Percentiles rank a stretch among this genome's conserved stretches.
phyloP scores from a whole-genome alignment of 1,284 basidiomycete species.

The Trichosporon sp. region DNA sequence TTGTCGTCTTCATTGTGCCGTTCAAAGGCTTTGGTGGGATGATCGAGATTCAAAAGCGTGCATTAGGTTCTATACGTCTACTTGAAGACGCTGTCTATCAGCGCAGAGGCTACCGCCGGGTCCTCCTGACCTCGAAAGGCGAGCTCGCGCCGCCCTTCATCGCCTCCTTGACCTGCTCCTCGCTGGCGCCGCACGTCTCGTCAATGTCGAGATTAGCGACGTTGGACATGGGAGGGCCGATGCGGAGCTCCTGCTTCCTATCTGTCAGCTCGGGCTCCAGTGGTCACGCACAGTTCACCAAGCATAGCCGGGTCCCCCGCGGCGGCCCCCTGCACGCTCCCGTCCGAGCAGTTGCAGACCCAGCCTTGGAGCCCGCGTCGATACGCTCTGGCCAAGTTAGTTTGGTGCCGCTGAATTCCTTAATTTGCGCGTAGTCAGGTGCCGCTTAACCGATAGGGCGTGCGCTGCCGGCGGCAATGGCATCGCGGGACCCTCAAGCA shows the following conservation, averaged over 20 bases:
- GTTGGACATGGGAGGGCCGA: slow-evolving; percentile 34
- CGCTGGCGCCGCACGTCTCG: slow-evolving; percentile 26
- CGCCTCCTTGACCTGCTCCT: slow-evolving; percentile 26
- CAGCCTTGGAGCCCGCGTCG: slow-evolving; percentile 41
- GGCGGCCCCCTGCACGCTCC: slow-evolving; percentile 44
- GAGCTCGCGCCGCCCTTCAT: slow-evolving; percentile 7
- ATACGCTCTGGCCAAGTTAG: slow-evolving; percentile 27
- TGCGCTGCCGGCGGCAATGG: slow-evolving; percentile 3
- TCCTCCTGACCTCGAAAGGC: slow-evolving; percentile 9
- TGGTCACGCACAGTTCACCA: slow-evolving; percentile 34
- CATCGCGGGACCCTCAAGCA: background rate
- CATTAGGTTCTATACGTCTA: background rate
- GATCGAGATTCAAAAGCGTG: background rate
- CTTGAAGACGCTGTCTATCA: background rate
- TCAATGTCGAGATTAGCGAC: slow-evolving; percentile 36
- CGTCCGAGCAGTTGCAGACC: slow-evolving; percentile 44
- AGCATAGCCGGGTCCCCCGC: slow-evolving; percentile 35
- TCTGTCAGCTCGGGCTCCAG: background rate
- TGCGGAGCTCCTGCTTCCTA: slow-evolving; percentile 32
- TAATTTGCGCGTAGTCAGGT: background rate
- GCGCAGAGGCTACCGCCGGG: background rate
- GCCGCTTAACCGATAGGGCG: background rate
- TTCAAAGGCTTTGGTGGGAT: no score
- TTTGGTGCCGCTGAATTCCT: background rate
- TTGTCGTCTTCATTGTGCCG: no score